phyloP scores from a whole-genome alignment of 2,329 filamentous ascomycete species.

The Colletotrichum sp. region DNA sequence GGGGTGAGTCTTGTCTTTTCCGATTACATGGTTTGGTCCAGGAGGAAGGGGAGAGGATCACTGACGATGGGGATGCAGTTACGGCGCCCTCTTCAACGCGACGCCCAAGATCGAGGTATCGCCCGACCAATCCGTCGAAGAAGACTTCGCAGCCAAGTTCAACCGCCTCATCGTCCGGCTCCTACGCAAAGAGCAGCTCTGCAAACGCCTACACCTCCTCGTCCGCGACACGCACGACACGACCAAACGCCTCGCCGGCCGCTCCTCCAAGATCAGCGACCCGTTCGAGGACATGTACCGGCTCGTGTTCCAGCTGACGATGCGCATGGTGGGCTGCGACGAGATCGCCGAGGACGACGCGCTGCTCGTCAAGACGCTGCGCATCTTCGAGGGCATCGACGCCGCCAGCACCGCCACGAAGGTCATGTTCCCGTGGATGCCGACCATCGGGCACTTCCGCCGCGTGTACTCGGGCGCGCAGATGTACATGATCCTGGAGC shows the following conservation, averaged over 20 bases:
- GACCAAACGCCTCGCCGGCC: conserved; percentile 38
- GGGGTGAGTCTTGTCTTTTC: conserved; percentile 34
- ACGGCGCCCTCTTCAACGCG: conserved; percentile 34
- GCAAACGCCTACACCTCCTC: conserved; percentile 43
- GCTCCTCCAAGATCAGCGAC: conserved; percentile 40
- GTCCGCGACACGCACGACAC: conserved; percentile 44
- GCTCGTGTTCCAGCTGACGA: conserved; percentile 61
- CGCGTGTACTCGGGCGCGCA: conserved; percentile 49
- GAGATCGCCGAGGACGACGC: conserved; percentile 56
- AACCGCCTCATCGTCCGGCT: conserved; percentile 34
- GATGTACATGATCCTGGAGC: conserved; percentile 54
- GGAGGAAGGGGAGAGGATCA: accelerated
- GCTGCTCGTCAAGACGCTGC: conserved; percentile 46
- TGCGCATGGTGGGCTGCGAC: conserved; percentile 57
- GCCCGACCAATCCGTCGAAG: neutral
- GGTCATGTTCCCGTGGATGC: conserved; percentile 60
- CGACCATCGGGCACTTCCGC: conserved; percentile 45
- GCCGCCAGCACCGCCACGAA: conserved; percentile 42
- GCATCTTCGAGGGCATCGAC: conserved; percentile 53
- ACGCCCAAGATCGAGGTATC: conserved; percentile 26
- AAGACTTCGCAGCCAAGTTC: conserved; percentile 30
- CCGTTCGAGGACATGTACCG: conserved; percentile 60
- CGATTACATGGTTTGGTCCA: neutral
- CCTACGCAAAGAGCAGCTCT: conserved; percentile 41
- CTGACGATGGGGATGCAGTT: conserved; percentile 22